These are phyloP conservation scores for Aspergillus udagawae DNA, from an alignment of 2,329 filamentous ascomycete genomes.

Conservation along the genomic window DNA sequence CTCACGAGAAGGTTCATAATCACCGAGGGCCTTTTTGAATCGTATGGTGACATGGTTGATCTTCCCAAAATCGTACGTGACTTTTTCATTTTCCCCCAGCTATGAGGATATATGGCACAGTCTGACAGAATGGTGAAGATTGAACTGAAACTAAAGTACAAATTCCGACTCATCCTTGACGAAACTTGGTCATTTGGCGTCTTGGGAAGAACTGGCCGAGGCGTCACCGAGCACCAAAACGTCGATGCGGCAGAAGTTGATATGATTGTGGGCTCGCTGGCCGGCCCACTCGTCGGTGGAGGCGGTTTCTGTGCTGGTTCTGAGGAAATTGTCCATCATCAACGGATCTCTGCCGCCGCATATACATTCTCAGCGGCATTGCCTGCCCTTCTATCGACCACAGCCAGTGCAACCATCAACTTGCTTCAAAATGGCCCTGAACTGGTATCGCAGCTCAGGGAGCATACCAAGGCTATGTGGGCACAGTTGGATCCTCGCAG, in stretches of 20 bases:
- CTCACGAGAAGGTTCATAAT: slow-evolving; percentile 92
- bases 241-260: slow-evolving; percentile 90
- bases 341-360: slow-evolving; percentile 84
- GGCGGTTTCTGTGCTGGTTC: slow-evolving; percentile 94
- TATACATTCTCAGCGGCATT: slow-evolving; percentile 96
- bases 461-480: slow-evolving; percentile 82
- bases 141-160: slow-evolving; percentile 92
- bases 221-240: slow-evolving; percentile 93
- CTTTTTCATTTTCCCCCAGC: background rate
- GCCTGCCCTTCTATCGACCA: slow-evolving; percentile 91
- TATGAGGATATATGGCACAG: slow-evolving; percentile 2
- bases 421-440: slow-evolving; percentile 85
- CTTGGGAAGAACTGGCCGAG: slow-evolving; percentile 83
- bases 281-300: slow-evolving; percentile 83
- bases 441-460: slow-evolving; percentile 70
- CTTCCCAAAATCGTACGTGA: slow-evolving; percentile 72
- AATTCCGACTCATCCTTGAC: slow-evolving; percentile 95
- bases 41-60: slow-evolving; percentile 77
- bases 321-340: slow-evolving; percentile 89
- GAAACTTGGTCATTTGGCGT: slow-evolving; percentile 98
- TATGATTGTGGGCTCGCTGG: slow-evolving; percentile 93
- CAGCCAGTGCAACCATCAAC: slow-evolving; percentile 83
- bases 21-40: slow-evolving; percentile 92
- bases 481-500: slow-evolving; percentile 86
- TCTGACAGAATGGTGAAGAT: slow-evolving; percentile 49